phyloP scores from a whole-genome alignment of 305 asterid genomes.

The Fraxinus latifolia region DNA sequence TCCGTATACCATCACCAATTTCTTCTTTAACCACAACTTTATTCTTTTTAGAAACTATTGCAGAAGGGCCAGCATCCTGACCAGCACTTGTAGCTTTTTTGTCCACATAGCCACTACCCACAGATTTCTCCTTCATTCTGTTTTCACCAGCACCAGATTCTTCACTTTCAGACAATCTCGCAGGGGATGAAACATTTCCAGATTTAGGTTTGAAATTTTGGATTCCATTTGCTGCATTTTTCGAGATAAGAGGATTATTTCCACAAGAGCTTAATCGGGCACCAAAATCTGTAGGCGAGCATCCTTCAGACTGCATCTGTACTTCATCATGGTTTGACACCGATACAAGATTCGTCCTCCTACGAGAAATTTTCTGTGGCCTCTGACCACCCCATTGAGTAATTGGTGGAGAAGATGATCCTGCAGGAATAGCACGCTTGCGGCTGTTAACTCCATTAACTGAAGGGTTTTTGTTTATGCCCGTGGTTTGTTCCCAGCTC shows the following conservation, averaged over 20 bases:
- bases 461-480: slow-evolving; percentile 51
- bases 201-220: slow-evolving; percentile 55
- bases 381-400: slow-evolving; percentile 99
- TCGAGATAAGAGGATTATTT: slow-evolving; percentile 50
- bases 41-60: slow-evolving; percentile 54
- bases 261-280: slow-evolving; percentile 59
- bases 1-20: slow-evolving; percentile 71
- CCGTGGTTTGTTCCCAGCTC: slow-evolving; percentile 80
- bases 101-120: slow-evolving; percentile 50
- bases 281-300: slow-evolving; percentile 80
- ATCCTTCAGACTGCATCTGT: slow-evolving; percentile 73
- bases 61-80: slow-evolving; percentile 51
- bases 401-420: slow-evolving; percentile 85
- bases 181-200: slow-evolving; percentile 71
- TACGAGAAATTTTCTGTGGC: slow-evolving; percentile 85
- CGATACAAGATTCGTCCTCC: slow-evolving; percentile 91
- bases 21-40: slow-evolving; percentile 69
- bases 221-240: slow-evolving; percentile 47
- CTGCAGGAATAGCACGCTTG: slow-evolving; percentile 73
- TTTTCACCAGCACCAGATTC: slow-evolving; percentile 85
- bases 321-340: slow-evolving; percentile 74
- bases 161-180: slow-evolving; percentile 81
- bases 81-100: slow-evolving; percentile 52
- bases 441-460: slow-evolving; percentile 66
- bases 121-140: slow-evolving; percentile 59